Evolutionary conservation across 192 early-diverging fungal species (phyloP).

Genomic region (Rhizophagus clarus): DNA sequence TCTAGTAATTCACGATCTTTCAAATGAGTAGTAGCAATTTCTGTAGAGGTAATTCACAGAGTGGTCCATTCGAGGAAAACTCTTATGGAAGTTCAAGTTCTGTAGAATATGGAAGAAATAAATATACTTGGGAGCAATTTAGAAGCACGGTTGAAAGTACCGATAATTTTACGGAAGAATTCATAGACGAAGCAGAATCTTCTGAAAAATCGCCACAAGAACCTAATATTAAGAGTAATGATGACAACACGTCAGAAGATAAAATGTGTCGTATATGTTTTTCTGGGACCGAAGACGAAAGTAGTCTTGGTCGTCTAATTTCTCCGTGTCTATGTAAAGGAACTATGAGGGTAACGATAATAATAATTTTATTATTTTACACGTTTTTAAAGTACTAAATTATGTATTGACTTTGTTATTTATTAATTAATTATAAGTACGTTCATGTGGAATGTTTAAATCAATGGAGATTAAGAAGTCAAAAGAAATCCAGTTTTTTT

Average conservation of each 20-base stretch:
- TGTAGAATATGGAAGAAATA: neutral
- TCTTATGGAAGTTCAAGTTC: neutral
- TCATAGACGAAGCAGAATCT: neutral
- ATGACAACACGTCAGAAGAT: slow-evolving; percentile 37
- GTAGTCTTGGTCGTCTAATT: slow-evolving; percentile 53
- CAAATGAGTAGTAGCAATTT: neutral
- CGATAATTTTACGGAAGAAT: neutral
- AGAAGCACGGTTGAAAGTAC: too few species aligned
- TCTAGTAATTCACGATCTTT: too few species aligned
- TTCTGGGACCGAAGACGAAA: slow-evolving; percentile 49
- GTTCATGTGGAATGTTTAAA: slow-evolving; percentile 58
- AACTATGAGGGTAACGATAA: slow-evolving; percentile 52
- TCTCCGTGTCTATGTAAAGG: slow-evolving; percentile 63
- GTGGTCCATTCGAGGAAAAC: neutral
- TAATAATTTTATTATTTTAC: slow-evolving; percentile 24
- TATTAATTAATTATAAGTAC: slow-evolving; percentile 32
- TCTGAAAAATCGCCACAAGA: neutral
- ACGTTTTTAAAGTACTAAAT: neutral
- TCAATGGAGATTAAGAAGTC: slow-evolving; percentile 51
- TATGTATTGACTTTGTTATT: neutral
- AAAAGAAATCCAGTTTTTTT: slow-evolving; percentile 57
- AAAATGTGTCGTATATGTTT: slow-evolving; percentile 58
- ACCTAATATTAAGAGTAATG: neutral
- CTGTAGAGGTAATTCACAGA: neutral
- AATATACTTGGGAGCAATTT: neutral